These are phyloP conservation scores for Betula pendula DNA, from an alignment of 306 rosid genomes.

Conservation along the genomic window DNA sequence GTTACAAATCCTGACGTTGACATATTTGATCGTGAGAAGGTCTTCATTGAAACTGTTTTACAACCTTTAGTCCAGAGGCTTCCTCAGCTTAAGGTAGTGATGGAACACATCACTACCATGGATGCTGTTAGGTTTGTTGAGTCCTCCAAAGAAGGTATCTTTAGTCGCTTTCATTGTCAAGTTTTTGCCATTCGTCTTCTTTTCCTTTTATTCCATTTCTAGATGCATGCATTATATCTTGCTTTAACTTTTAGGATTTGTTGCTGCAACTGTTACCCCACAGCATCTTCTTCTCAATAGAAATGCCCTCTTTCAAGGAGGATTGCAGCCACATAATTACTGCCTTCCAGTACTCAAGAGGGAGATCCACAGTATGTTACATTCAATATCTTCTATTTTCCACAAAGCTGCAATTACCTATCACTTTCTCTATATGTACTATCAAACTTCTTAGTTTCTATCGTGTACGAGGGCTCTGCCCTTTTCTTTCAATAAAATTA, in stretches of 20 bases:
- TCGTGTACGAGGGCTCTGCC: no score
- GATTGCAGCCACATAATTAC: constrained; percentile 90
- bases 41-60: constrained; percentile 77
- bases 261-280: constrained; percentile 91
- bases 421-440: constrained; percentile 5
- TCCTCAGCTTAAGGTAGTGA: constrained; percentile 81
- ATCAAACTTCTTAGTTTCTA: not conserved
- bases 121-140: constrained; percentile 77
- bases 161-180: constrained; percentile 21
- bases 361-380: constrained; percentile 73
- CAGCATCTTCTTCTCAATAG: constrained; percentile 87
- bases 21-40: constrained; percentile 85
- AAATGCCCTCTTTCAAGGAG: constrained; percentile 88
- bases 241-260: constrained; percentile 46
- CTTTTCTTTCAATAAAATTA: no score
- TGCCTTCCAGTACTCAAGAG: constrained; percentile 82
- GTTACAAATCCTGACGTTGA: constrained; percentile 74
- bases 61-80: constrained; percentile 71
- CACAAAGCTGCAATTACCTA: constrained; percentile 2
- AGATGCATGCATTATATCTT: constrained; percentile 15
- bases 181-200: not conserved
- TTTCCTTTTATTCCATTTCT: constrained; percentile 4
- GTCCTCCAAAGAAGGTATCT: constrained; percentile 68
- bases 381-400: constrained; percentile 7
- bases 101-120: constrained; percentile 91